phyloP scores from a whole-genome alignment of 2,329 filamentous ascomycete genomes.

The Nakataea oryzae region DNA sequence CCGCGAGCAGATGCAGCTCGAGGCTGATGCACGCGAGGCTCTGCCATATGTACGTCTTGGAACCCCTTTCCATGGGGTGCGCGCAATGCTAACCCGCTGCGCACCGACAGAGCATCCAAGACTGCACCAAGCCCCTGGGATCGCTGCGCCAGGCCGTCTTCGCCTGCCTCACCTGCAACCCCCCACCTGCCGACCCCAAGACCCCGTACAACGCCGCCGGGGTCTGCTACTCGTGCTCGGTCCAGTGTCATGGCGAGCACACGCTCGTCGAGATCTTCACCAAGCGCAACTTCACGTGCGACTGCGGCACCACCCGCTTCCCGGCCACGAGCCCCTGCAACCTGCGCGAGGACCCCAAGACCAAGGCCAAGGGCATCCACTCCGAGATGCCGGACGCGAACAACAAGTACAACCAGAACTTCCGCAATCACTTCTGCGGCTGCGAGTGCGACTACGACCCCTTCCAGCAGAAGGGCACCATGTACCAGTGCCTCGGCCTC shows the following conservation, averaged over 20 bases:
- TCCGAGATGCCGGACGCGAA: conserved; percentile 60
- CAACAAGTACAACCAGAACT: conserved; percentile 96
- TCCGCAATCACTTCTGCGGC: conserved; percentile 82
- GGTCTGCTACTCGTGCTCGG: conserved; percentile 93
- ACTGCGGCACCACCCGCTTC: conserved; percentile 83
- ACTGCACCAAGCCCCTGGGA: conserved; percentile 84
- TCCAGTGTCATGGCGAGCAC: conserved; percentile 94
- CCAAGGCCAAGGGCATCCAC: conserved; percentile 69
- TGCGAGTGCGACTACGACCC: conserved; percentile 84
- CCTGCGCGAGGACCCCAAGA: conserved; percentile 61
- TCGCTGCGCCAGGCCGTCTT: conserved; percentile 82
- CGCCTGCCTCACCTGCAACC: conserved; percentile 88
- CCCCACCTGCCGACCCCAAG: conserved; percentile 52
- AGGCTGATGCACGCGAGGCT: conserved; percentile 89
- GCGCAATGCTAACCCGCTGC: background rate
- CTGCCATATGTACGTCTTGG: conserved; percentile 67
- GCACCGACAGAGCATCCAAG: conserved; percentile 67
- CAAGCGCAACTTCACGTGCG: conserved; percentile 92
- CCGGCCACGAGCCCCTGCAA: conserved; percentile 61
- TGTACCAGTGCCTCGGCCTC: conserved; percentile 93
- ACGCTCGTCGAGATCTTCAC: conserved; percentile 89
- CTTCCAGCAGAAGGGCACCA: conserved; percentile 83
- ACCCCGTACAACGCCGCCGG: conserved; percentile 65
- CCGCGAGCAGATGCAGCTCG: conserved; percentile 76
- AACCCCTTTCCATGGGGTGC: background rate